These are phyloP conservation scores for Fonsecaea pedrosoi DNA, from an alignment of 2,329 filamentous ascomycete genomes.

Conservation along the genomic window DNA sequence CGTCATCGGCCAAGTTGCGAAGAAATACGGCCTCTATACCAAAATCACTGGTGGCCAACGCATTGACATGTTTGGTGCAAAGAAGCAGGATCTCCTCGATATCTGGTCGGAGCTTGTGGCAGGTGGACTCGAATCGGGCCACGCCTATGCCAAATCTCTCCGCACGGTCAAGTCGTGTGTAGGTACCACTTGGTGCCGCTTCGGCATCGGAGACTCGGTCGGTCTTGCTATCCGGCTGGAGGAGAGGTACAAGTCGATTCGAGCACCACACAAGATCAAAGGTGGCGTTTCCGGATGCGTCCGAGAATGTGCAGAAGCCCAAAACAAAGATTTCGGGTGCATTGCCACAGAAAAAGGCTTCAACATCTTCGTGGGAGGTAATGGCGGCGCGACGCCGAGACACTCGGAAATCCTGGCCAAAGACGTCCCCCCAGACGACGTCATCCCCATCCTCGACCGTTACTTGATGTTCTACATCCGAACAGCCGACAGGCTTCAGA, in stretches of 20 bases:
- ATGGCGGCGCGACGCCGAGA: constrained; percentile 82
- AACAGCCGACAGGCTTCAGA: constrained; percentile 86
- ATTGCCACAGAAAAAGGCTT: constrained; percentile 93
- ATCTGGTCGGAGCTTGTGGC: constrained; percentile 84
- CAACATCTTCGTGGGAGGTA: constrained; percentile 90
- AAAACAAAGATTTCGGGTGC: constrained; percentile 91
- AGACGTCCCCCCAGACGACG: constrained; percentile 81
- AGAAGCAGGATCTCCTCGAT: constrained; percentile 80
- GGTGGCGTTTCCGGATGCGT: constrained; percentile 89
- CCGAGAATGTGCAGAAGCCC: constrained; percentile 89
- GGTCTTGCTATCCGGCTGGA: constrained; percentile 88
- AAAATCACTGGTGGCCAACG: constrained; percentile 93
- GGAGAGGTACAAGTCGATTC: constrained; percentile 89
- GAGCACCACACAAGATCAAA: constrained; percentile 90
- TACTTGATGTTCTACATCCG: constrained; percentile 95
- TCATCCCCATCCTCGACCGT: constrained; percentile 82
- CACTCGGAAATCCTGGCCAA: constrained; percentile 85
- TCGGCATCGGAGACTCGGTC: constrained; percentile 86
- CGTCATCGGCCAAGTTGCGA: constrained; percentile 80
- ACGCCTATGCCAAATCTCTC: constrained; percentile 88
- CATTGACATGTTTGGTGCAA: constrained; percentile 91
- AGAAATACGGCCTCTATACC: constrained; percentile 82
- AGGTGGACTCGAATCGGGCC: constrained; percentile 87
- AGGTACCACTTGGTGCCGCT: constrained; percentile 89
- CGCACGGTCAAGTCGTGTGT: constrained; percentile 89